phyloP scores from a whole-genome alignment of 2,329 filamentous ascomycete species.

The Fusarium sp. region DNA sequence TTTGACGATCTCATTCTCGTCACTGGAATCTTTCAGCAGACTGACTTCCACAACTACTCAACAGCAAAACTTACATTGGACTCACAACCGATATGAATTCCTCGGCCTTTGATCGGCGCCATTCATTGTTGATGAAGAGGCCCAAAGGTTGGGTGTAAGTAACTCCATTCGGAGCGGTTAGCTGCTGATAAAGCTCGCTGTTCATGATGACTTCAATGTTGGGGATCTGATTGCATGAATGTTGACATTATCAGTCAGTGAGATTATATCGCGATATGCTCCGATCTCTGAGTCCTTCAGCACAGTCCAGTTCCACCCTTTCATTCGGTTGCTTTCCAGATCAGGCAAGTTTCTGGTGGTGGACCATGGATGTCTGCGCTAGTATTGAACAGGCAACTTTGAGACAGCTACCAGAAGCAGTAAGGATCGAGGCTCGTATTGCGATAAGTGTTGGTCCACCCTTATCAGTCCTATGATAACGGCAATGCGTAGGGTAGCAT shows the following conservation, averaged over 20 bases:
- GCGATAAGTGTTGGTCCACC: not conserved
- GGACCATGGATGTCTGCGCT: not conserved
- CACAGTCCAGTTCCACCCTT: too few species aligned
- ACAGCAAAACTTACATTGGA: slow-evolving; percentile 41
- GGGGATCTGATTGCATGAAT: too few species aligned
- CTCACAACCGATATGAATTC: slow-evolving; percentile 67
- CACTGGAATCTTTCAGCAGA: slow-evolving; percentile 12
- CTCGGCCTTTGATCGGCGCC: slow-evolving; percentile 65
- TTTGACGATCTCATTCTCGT: slow-evolving; percentile 44
- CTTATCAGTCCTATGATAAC: not conserved
- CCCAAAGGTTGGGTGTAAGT: slow-evolving; percentile 73
- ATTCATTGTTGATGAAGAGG: slow-evolving; percentile 81
- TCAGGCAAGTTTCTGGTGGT: not conserved
- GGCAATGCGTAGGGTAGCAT: not conserved
- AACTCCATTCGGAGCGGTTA: slow-evolving; percentile 64
- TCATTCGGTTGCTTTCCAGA: not conserved
- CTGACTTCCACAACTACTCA: rapidly evolving
- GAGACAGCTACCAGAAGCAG: not conserved
- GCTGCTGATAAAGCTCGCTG: slow-evolving; percentile 2
- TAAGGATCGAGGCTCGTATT: not conserved
- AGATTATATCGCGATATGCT: not conserved
- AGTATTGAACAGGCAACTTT: not conserved
- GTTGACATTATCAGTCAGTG: rapidly evolving
- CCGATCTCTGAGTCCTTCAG: not conserved
- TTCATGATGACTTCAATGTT: too few species aligned